phyloP scores from a whole-genome alignment of 2,329 filamentous ascomycete genomes.

The Botryotinia convoluta region DNA sequence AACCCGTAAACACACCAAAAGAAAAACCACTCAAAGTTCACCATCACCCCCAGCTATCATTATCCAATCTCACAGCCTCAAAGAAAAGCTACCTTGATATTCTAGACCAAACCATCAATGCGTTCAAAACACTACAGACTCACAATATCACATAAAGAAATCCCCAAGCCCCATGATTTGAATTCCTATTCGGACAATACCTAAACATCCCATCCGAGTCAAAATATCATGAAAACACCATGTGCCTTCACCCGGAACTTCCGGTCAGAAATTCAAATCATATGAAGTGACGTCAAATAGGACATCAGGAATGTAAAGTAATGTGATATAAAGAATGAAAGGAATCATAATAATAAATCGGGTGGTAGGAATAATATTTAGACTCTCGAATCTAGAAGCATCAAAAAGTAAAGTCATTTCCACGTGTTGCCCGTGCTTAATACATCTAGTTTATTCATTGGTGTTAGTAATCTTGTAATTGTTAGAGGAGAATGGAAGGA shows the following conservation, averaged over 20 bases:
- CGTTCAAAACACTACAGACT: background rate
- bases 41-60: background rate
- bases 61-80: background rate
- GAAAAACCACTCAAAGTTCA: background rate
- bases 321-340: background rate
- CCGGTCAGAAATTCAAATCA: background rate
- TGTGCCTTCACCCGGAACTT: background rate
- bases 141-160: background rate
- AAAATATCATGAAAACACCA: background rate
- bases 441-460: background rate
- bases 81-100: background rate
- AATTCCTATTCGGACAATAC: background rate
- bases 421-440: background rate
- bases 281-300: background rate
- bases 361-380: background rate
- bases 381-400: background rate
- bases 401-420: background rate
- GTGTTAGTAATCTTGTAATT: background rate
- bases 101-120: background rate
- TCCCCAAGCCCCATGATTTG: background rate
- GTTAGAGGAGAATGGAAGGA: background rate
- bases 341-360: background rate
- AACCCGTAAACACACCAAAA: background rate
- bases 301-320: background rate
- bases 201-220: background rate